phyloP scores from a whole-genome alignment of 371 early-diverging fungal genomes.

The Mortierella sp. region DNA sequence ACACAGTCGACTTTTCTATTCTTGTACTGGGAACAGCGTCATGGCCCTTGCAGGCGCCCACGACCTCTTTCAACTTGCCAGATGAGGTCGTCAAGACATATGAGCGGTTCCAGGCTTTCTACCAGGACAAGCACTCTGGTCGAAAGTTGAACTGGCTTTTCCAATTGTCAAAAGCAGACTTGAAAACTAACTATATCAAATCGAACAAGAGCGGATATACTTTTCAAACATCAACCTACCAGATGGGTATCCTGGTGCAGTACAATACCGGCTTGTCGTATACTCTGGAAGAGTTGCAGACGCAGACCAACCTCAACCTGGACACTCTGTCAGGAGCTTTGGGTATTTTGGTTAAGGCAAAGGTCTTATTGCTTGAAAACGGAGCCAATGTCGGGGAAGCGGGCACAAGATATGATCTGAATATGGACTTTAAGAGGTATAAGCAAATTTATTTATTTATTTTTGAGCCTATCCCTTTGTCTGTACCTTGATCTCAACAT shows the following conservation, averaged over 20 bases:
- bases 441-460: too few relatives aligned
- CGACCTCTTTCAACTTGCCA: slow-evolving; percentile 86
- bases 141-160: slow-evolving; percentile 95
- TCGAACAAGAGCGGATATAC: slow-evolving; percentile 77
- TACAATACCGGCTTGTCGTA: slow-evolving; percentile 79
- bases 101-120: slow-evolving; percentile 87
- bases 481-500: not conserved
- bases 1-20: slow-evolving; percentile 83
- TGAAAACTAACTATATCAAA: slow-evolving; percentile 86
- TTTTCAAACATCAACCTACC: slow-evolving; percentile 87
- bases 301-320: slow-evolving; percentile 76
- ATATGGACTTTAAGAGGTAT: slow-evolving; percentile 87
- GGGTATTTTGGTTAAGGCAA: slow-evolving; percentile 85
- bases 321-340: slow-evolving; percentile 80
- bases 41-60: slow-evolving; percentile 91
- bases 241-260: slow-evolving; percentile 91
- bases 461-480: too few relatives aligned
- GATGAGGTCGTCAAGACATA: slow-evolving; percentile 82
- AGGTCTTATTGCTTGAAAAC: slow-evolving; percentile 70
- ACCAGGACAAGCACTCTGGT: slow-evolving; percentile 85
- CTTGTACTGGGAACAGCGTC: slow-evolving; percentile 87
- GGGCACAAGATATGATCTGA: slow-evolving; percentile 74
- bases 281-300: slow-evolving; percentile 74
- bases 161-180: slow-evolving; percentile 89
- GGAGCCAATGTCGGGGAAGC: slow-evolving; percentile 67